These are phyloP conservation scores for Malus hybrid DNA, from an alignment of 331 rosid genomes.

Conservation along the genomic window DNA sequence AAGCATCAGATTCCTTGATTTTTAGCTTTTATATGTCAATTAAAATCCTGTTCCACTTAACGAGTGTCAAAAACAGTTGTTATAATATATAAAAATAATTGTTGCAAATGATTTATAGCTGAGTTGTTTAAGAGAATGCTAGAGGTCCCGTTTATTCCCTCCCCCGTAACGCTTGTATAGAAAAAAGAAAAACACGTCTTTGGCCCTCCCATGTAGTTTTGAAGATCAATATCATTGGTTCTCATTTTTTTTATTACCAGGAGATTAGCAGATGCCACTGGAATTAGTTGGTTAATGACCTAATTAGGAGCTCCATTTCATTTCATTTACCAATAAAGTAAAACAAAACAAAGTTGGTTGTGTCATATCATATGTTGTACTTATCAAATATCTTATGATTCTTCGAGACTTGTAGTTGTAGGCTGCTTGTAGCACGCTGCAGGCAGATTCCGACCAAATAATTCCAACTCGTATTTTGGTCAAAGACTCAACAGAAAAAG, in stretches of 20 bases:
- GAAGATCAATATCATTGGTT: neutral
- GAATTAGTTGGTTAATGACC: neutral
- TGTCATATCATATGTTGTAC: neutral
- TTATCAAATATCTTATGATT: neutral
- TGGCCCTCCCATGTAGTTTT: neutral
- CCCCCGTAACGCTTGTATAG: neutral
- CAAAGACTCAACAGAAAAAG: neutral
- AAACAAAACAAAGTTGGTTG: neutral
- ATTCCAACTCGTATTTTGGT: neutral
- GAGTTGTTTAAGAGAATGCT: neutral
- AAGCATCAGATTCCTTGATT: constrained; percentile 45
- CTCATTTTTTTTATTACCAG: neutral
- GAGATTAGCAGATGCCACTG: neutral
- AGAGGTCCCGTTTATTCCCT: neutral
- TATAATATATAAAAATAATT: no score
- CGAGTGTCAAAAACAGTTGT: constrained; percentile 11
- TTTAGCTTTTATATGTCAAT: neutral
- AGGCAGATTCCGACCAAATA: neutral
- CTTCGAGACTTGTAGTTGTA: neutral
- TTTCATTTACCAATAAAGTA: neutral
- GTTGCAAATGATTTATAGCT: neutral
- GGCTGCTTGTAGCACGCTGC: neutral
- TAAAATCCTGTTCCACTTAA: constrained; percentile 31
- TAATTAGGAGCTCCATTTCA: neutral
- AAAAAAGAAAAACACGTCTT: neutral